A percentile compares a stretch with the other conserved stretches of the same genome.
These are phyloP conservation scores for Schizonepeta tenuifolia DNA, from an alignment of 257 asterid species.

Conservation along the genomic window DNA sequence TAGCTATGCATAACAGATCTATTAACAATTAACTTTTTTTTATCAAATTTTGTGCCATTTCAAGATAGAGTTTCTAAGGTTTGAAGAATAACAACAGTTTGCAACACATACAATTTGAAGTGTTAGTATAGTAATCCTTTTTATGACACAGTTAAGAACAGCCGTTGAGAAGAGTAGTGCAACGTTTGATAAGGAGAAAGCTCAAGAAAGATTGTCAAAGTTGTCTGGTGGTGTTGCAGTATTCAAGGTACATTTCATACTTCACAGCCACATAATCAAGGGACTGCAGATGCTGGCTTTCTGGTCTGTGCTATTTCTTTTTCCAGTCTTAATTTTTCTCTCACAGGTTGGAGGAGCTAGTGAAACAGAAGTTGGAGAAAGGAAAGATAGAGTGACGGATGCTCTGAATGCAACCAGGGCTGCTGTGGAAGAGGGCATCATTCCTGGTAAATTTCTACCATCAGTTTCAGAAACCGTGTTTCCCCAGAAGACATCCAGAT, in stretches of 20 bases:
- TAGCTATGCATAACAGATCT: neutral
- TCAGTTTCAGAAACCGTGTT: neutral
- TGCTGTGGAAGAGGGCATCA: conserved; percentile 94
- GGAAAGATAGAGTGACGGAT: conserved; percentile 96
- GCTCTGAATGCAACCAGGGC: conserved; percentile 95
- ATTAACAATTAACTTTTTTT: neutral
- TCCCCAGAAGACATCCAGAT: conserved; percentile 10
- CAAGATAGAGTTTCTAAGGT: conserved; percentile 8
- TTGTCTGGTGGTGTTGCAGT: conserved; percentile 97
- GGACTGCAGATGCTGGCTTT: conserved; percentile 22
- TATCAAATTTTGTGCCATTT: conserved; percentile 10
- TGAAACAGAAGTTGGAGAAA: conserved; percentile 86
- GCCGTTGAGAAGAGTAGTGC: conserved; percentile 70
- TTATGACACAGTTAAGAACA: conserved; percentile 64
- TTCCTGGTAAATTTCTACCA: conserved; percentile 59
- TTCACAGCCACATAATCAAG: conserved; percentile 8
- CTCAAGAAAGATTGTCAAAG: conserved; percentile 86
- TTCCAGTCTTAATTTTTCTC: conserved; percentile 8
- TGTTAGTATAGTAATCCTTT: conserved; percentile 29
- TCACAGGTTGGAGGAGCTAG: conserved; percentile 93
- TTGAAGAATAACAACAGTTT: conserved; percentile 14
- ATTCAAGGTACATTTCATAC: conserved; percentile 62
- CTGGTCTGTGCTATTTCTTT: conserved; percentile 18
- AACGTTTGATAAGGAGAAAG: conserved; percentile 88
- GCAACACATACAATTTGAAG: neutral